Base-by-base conservation (phyloP, 179 eudicot species). In the Carnegiea gigantea region DNA sequence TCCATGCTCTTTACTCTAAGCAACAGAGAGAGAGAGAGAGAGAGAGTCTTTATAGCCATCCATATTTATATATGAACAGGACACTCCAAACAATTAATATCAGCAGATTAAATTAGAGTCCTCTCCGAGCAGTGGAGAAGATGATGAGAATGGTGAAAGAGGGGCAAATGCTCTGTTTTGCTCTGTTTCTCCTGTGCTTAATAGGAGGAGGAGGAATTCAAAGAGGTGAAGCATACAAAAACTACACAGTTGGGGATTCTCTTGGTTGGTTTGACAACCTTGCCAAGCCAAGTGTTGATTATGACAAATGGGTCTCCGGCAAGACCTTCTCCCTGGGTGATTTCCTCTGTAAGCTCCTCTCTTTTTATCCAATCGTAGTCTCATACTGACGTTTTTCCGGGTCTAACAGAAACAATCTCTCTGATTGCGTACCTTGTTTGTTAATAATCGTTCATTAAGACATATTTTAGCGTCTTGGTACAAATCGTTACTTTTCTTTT, bases 161-260 rank as follows among this genome's bases (percentile, higher is more conserved):
- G 26, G 33, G 23, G 9, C 24, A 36, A 4, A 30, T 85, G 73
- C 79, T 68, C 76, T 70, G 74, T 75, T 67, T 85, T 59, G 30
- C 65, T 71, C 59, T 82, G 80, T 33, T 85, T 68, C 38, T 78
- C 4, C 28, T 85, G 48, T 78, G 82, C 28, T 53, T 44, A 14
- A 26, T 80, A 1, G 40, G 59, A 77, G 57, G 38, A 1, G 40
- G 59, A 77, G 57, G 38, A 71, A 17, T 77, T 43, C 59, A 49
- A 62, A 73, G 76, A 75, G 91, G 83, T 77, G 87, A 88, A 79
- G 92, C 84, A 15, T 95, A 95, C 89, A 88, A 89, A 75, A 95
- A 95, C 59, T 95, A 95, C 86, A 95, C 98, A 30, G 98, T 95
- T 77, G 98, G 98, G 12, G 95, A 89, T 73, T 88, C 92, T n/a